Conservation (phyloP, 1,284 basidiomycete genomes). For the Moesziomyces globuligerus region DNA sequence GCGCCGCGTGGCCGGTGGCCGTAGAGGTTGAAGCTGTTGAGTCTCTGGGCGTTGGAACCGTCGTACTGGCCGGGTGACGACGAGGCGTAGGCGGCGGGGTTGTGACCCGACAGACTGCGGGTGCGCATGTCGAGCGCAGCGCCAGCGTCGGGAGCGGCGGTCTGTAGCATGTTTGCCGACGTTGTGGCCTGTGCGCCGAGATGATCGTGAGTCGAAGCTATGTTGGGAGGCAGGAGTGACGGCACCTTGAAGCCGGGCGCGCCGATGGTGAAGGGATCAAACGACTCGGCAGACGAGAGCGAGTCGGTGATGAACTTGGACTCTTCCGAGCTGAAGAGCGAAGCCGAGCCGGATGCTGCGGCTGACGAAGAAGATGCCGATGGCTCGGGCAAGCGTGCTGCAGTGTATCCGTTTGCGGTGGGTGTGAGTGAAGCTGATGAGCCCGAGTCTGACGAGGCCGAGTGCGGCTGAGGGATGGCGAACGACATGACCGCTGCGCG, state of each 20-base stretch:
- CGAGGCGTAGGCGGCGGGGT: slow-evolving; percentile 8
- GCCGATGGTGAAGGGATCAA: slow-evolving; percentile 60
- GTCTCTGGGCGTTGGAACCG: slow-evolving; percentile 9
- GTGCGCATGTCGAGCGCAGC: slow-evolving; percentile 17
- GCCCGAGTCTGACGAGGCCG: slow-evolving; percentile 43
- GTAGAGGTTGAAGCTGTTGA: slow-evolving; percentile 41
- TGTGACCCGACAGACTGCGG: slow-evolving; percentile 17
- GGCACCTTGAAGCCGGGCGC: slow-evolving; percentile 61
- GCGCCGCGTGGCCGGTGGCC: slow-evolving; percentile 25
- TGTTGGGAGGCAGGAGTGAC: slow-evolving; percentile 46
- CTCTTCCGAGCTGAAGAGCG: slow-evolving; percentile 58
- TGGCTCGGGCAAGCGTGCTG: slow-evolving; percentile 20
- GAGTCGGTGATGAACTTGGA: slow-evolving; percentile 57
- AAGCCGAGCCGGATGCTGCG: slow-evolving; percentile 16
- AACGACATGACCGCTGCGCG: slow-evolving; percentile 25
- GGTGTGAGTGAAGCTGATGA: slow-evolving; percentile 42
- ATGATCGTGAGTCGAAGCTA: slow-evolving; percentile 36
- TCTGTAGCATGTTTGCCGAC: slow-evolving; percentile 1
- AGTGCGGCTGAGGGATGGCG: slow-evolving; percentile 28
- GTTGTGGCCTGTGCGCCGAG: slow-evolving; percentile 4
- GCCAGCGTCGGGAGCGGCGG: background rate
- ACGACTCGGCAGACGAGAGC: slow-evolving; percentile 50
- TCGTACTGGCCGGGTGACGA: slow-evolving; percentile 12
- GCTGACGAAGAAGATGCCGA: slow-evolving; percentile 8
- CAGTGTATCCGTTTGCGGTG: slow-evolving; percentile 28